Conservation (phyloP, 2,329 filamentous ascomycete species). For the Arachnomyces sp. region DNA sequence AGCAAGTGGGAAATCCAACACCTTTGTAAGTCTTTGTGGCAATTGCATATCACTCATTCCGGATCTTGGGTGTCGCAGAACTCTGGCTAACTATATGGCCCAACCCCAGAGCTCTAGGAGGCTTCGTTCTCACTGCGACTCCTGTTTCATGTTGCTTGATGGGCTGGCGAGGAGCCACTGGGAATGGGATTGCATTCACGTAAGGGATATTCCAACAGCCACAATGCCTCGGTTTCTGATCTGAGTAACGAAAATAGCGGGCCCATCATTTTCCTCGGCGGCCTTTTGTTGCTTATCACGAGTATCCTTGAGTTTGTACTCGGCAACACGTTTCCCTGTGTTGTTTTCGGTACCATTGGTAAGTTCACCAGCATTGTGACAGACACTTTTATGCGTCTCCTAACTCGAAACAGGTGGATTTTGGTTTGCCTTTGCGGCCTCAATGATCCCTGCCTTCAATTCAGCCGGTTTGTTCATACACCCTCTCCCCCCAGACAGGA, state of each 20-base stretch:
- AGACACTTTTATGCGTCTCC: neutral
- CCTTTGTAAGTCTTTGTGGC: too few relatives aligned
- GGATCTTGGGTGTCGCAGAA: too few relatives aligned
- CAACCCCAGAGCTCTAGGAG: too few relatives aligned
- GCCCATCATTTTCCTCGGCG: slow-evolving; percentile 47
- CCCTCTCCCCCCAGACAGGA: too few relatives aligned
- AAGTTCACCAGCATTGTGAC: slow-evolving; percentile 11
- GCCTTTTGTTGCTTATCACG: slow-evolving; percentile 46
- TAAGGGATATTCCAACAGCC: slow-evolving; percentile 11
- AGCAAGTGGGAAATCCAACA: too few relatives aligned
- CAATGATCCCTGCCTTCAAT: slow-evolving; percentile 48
- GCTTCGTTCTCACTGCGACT: too few relatives aligned
- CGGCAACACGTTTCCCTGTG: slow-evolving; percentile 53
- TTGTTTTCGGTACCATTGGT: slow-evolving; percentile 50
- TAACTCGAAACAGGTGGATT: slow-evolving; percentile 33
- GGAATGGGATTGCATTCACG: slow-evolving; percentile 20
- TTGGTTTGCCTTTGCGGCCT: slow-evolving; percentile 51
- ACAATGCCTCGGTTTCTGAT: neutral
- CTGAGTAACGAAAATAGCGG: slow-evolving; percentile 33
- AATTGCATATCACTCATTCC: too few relatives aligned
- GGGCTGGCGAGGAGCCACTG: slow-evolving; percentile 20
- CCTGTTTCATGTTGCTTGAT: too few relatives aligned
- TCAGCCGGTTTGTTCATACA: slow-evolving; percentile 41
- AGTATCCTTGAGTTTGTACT: slow-evolving; percentile 51
- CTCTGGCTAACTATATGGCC: too few relatives aligned